phyloP scores from a whole-genome alignment of 768 basidiomycete species.

The Jaapia argillacea region DNA sequence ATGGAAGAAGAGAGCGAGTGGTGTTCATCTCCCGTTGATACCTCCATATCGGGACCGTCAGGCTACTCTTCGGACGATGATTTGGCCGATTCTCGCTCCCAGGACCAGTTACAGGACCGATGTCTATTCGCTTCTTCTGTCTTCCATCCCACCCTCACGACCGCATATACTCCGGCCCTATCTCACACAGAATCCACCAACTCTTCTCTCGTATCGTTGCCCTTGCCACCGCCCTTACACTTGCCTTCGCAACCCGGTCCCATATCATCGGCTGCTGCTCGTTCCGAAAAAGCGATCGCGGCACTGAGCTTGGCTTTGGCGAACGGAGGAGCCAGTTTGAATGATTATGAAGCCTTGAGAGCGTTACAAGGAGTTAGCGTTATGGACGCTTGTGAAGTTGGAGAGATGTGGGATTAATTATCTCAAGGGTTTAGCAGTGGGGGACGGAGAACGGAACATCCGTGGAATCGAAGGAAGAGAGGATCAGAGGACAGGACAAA shows the following conservation, averaged over 20 bases:
- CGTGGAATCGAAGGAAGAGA: no score
- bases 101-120: no score
- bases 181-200: conserved; percentile 26
- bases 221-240: conserved; percentile 11
- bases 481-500: no score
- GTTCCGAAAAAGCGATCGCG: conserved; percentile 49
- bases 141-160: conserved; percentile 23
- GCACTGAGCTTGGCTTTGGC: conserved; percentile 52
- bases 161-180: no score
- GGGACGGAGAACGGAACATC: no score
- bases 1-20: conserved; percentile 12
- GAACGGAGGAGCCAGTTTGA: conserved; percentile 50
- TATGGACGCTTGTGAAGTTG: conserved; percentile 35
- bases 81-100: not conserved
- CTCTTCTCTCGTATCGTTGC: conserved; percentile 29
- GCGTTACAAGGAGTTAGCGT: conserved; percentile 22
- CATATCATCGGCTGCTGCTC: conserved; percentile 26
- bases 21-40: conserved; percentile 21
- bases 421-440: no score
- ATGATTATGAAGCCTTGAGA: conserved; percentile 43
- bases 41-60: conserved; percentile 18
- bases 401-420: conserved; percentile 49
- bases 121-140: not conserved
- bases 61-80: conserved; percentile 26
- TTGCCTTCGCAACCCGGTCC: not conserved